phyloP scores from a whole-genome alignment of 108 stramenopile species.

The Nitzschia putrida region DNA sequence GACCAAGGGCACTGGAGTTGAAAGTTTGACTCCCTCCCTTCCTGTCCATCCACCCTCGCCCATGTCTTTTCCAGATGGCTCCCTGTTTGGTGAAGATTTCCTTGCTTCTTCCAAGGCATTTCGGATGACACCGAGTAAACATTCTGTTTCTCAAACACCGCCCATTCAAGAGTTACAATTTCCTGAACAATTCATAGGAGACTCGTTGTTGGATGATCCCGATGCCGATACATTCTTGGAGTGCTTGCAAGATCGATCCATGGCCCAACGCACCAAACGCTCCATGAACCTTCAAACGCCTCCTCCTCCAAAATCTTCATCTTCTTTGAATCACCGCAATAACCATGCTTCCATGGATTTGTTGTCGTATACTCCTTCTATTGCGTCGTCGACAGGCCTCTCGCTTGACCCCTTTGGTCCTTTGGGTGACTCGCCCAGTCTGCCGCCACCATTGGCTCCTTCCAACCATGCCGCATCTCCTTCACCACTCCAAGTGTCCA shows the following conservation, averaged over 20 bases:
- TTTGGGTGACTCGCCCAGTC: neutral
- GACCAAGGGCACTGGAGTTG: too few species aligned
- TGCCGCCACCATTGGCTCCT: too few species aligned
- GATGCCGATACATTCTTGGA: constrained; percentile 34
- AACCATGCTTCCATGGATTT: neutral
- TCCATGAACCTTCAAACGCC: constrained; percentile 12
- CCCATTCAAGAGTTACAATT: too few species aligned
- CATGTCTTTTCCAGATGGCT: neutral
- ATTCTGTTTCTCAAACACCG: too few species aligned
- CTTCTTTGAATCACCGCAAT: neutral
- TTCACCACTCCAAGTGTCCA: constrained; percentile 19
- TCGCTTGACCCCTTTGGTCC: too few species aligned
- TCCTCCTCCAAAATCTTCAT: neutral
- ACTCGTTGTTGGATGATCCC: too few species aligned
- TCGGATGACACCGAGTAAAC: too few species aligned
- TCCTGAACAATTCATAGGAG: too few species aligned
- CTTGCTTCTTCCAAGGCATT: too few species aligned
- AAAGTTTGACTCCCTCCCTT: neutral
- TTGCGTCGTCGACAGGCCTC: neutral
- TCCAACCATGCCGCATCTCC: neutral
- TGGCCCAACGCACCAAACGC: constrained; percentile 23
- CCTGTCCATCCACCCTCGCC: constrained; percentile 3
- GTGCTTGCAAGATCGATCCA: constrained; percentile 19
- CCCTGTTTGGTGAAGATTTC: neutral
- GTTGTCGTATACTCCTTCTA: neutral